Evolutionary conservation across 1,284 basidiomycete genomes (phyloP).

Genomic region (Tilletia indica): DNA sequence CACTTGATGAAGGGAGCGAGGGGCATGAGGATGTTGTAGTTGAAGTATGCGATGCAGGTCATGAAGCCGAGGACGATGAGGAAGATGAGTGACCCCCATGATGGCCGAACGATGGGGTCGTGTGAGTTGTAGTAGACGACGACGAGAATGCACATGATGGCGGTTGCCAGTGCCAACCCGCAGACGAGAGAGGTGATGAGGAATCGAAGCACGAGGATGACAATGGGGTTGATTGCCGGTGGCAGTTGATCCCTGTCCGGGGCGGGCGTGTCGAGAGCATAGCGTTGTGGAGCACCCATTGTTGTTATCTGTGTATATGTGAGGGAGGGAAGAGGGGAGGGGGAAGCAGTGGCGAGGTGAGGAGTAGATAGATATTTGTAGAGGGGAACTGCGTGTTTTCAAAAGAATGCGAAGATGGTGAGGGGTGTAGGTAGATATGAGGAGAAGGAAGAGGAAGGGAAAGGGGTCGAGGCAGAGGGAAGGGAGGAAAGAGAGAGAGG

Average conservation of each 20-base stretch:
- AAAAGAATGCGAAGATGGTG: conserved; percentile 8
- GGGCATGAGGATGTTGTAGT: conserved; percentile 55
- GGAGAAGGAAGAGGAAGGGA: background rate
- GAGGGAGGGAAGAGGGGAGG: background rate
- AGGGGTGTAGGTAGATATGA: background rate
- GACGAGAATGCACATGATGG: conserved; percentile 50
- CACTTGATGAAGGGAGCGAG: conserved; percentile 52
- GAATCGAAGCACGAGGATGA: conserved; percentile 48
- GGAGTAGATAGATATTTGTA: background rate
- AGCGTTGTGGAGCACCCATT: conserved; percentile 49
- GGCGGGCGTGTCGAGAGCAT: conserved; percentile 41
- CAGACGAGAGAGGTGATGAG: conserved; percentile 50
- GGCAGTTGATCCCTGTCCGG: conserved; percentile 29
- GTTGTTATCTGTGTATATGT: background rate
- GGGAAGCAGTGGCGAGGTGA: background rate
- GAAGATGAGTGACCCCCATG: conserved; percentile 57
- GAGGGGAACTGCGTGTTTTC: background rate
- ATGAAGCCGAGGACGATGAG: conserved; percentile 55
- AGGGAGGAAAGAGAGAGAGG: conserved; percentile 11
- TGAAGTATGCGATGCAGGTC: conserved; percentile 54
- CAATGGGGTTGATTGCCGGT: conserved; percentile 45
- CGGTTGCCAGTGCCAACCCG: conserved; percentile 42
- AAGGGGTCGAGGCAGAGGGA: background rate
- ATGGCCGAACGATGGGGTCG: conserved; percentile 55
- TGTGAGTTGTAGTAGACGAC: conserved; percentile 56